These are phyloP conservation scores for Bretschneidera sinensis DNA, from an alignment of 345 rosid species.

Conservation along the genomic window DNA sequence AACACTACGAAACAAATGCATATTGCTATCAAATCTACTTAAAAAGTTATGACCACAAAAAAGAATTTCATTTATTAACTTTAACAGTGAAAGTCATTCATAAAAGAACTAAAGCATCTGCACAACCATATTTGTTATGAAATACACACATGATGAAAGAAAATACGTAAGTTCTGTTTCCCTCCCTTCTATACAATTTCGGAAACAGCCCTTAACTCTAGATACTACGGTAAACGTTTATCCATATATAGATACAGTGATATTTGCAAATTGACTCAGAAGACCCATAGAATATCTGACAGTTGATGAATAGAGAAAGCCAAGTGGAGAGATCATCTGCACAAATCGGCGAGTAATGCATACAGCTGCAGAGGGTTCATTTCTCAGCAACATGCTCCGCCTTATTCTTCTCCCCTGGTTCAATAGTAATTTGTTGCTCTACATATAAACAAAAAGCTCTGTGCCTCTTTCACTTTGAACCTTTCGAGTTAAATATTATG, in stretches of 20 bases:
- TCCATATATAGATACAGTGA: conserved; percentile 12
- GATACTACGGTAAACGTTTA: conserved; percentile 11
- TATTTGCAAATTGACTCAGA: conserved; percentile 19
- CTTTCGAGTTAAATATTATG: conserved; percentile 16
- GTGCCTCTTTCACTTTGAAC: conserved; percentile 21
- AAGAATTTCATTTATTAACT: no score
- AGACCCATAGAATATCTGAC: not conserved
- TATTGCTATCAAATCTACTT: no score
- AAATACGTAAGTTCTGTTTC: not conserved
- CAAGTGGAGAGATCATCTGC: conserved; percentile 14
- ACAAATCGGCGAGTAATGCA: conserved; percentile 14
- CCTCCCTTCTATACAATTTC: conserved; percentile 30
- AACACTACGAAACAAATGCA: no score
- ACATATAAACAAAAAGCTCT: conserved; percentile 38
- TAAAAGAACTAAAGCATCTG: not conserved
- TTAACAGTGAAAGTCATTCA: no score
- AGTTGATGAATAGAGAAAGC: conserved; percentile 2
- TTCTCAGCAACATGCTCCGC: conserved; percentile 31
- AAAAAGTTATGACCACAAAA: no score
- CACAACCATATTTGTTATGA: conserved; percentile 10
- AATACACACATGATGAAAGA: conserved; percentile 3
- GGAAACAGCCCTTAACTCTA: conserved; percentile 18
- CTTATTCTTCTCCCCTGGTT: conserved; percentile 31
- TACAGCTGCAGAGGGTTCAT: conserved; percentile 13
- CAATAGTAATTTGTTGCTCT: conserved; percentile 26